A percentile compares a stretch with the other conserved stretches of the same genome.
These are phyloP conservation scores for Porpolomopsis calyptriformis DNA, from an alignment of 768 basidiomycete genomes.

Conservation along the genomic window DNA sequence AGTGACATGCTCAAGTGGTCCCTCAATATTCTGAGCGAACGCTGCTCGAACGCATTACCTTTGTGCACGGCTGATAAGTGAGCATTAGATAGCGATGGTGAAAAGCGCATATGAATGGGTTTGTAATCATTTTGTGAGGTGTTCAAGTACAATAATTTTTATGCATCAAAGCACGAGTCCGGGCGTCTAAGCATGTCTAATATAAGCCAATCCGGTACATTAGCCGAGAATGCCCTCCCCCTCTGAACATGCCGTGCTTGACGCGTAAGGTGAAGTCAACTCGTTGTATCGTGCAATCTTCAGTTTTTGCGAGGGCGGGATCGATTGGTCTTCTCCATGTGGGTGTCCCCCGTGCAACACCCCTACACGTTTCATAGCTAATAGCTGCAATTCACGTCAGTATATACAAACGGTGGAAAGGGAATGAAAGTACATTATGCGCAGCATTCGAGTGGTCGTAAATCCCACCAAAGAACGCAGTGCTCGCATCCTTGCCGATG, in stretches of 20 bases:
- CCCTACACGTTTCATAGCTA: conserved; percentile 54
- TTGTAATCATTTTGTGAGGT: too few species aligned
- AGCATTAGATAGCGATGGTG: too few species aligned
- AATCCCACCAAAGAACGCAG: conserved; percentile 89
- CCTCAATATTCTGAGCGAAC: conserved; percentile 51
- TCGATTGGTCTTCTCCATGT: conserved; percentile 34
- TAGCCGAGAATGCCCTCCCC: conserved; percentile 11
- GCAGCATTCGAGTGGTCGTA: conserved; percentile 86
- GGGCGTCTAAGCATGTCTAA: too few species aligned
- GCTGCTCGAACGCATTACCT: conserved; percentile 67
- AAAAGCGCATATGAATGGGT: too few species aligned
- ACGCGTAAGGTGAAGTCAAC: conserved; percentile 6
- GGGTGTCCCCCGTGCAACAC: conserved; percentile 43
- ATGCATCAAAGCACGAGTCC: too few species aligned
- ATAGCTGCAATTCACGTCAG: conserved; percentile 21
- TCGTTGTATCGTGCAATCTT: conserved; percentile 12
- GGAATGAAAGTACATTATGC: conserved; percentile 49
- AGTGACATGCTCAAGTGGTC: conserved; percentile 70
- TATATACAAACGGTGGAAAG: not conserved
- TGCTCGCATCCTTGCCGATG: conserved; percentile 86
- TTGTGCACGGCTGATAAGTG: conserved; percentile 23
- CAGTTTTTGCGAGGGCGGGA: conserved; percentile 37
- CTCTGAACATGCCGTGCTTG: conserved; percentile 7
- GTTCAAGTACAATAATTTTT: too few species aligned
- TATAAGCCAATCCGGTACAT: too few species aligned